Evolutionary conservation across 805 yeast genomes (phyloP).

Genomic region (Scheffersomyces amazonensis): DNA sequence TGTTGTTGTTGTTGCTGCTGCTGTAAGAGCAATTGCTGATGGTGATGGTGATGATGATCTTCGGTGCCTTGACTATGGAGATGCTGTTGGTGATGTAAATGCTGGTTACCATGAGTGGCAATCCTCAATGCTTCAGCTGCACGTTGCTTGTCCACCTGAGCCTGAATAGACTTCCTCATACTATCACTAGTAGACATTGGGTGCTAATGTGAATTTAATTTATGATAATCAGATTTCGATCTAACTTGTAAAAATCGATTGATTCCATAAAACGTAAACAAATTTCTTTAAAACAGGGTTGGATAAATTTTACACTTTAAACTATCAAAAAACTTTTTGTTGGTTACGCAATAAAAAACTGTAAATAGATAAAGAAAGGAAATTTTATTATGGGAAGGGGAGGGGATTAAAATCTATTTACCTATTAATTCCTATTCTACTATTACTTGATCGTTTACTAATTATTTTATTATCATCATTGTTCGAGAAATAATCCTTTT

Average conservation of each 20-base stretch:
- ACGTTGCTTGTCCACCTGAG: slow-evolving; percentile 10
- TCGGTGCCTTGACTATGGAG: not conserved
- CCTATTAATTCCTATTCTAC: slow-evolving; percentile 4
- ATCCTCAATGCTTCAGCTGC: slow-evolving; percentile 19
- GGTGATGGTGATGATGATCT: slow-evolving; percentile 1
- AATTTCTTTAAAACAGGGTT: not conserved
- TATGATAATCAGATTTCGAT: too few relatives aligned
- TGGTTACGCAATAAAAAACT: not conserved
- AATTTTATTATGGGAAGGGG: too few relatives aligned
- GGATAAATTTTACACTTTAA: not conserved
- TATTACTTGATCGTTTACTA: slow-evolving; percentile 2
- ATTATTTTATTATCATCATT: not conserved
- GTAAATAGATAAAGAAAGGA: too few relatives aligned
- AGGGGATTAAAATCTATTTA: too few relatives aligned
- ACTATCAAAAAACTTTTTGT: not conserved
- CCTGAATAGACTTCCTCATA: slow-evolving; percentile 4
- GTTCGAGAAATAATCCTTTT: slow-evolving; percentile 4
- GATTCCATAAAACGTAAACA: not conserved
- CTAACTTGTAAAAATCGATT: not conserved
- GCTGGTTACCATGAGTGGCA: slow-evolving; percentile 13
- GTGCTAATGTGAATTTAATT: too few relatives aligned
- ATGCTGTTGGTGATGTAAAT: slow-evolving; percentile 4
- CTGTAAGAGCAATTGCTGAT: slow-evolving; percentile 6
- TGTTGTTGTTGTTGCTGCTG: slow-evolving; percentile 4
- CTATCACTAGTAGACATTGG: not conserved